Percentiles rank a stretch among this genome's conserved stretches.
These are phyloP conservation scores for Cardamine resedifolia DNA, from an alignment of 345 rosid genomes.

Conservation along the genomic window DNA sequence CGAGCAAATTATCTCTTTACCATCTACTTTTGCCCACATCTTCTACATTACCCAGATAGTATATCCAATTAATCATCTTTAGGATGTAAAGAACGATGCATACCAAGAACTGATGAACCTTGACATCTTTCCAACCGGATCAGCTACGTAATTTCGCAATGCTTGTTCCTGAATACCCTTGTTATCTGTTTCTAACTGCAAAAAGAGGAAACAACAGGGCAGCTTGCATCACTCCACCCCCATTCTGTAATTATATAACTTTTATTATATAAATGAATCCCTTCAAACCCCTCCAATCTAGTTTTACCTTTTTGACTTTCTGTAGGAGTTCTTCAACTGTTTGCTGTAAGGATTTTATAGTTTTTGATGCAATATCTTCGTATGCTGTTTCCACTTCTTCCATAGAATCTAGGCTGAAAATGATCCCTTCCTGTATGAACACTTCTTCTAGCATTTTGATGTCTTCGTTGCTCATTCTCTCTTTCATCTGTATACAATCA, in stretches of 20 bases:
- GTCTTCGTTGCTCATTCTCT: constrained; percentile 58
- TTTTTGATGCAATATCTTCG: constrained; percentile 45
- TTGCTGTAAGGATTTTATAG: constrained; percentile 51
- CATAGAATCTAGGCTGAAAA: constrained; percentile 43
- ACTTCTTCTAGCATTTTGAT: constrained; percentile 67
- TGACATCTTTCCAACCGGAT: constrained; percentile 31
- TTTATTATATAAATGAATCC: not conserved
- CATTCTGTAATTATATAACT: not conserved
- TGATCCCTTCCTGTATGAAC: constrained; percentile 53
- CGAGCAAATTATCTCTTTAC: constrained; percentile 26
- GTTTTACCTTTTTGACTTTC: constrained; percentile 54
- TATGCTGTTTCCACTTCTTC: constrained; percentile 48
- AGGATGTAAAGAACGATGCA: constrained; percentile 26
- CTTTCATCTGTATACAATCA: constrained; percentile 50
- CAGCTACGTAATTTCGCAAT: constrained; percentile 31
- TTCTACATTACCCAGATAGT: constrained; percentile 5
- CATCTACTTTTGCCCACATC: constrained; percentile 7
- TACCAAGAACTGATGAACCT: constrained; percentile 35
- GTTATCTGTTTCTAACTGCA: constrained; percentile 55
- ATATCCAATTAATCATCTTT: constrained; percentile 4
- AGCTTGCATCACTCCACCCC: constrained; percentile 10
- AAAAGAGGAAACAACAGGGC: constrained; percentile 17
- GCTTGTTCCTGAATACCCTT: constrained; percentile 45
- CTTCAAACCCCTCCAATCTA: constrained; percentile 5
- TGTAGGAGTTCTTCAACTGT: constrained; percentile 52